phyloP scores from a whole-genome alignment of 1,284 basidiomycete genomes.

The Rhodotorula sp. region DNA sequence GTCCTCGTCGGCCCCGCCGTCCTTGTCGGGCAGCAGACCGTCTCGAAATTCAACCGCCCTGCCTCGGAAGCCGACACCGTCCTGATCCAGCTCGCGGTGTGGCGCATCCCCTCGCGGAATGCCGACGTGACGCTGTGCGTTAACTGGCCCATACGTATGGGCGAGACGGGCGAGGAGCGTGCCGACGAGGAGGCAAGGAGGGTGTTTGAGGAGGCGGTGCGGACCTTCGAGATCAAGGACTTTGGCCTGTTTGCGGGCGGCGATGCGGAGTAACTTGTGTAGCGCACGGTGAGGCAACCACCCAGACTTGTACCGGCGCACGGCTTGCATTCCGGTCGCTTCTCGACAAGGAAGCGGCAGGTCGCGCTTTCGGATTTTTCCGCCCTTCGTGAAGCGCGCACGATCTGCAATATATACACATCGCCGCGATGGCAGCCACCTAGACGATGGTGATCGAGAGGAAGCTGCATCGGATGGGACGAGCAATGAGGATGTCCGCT shows the following conservation, averaged over 20 bases:
- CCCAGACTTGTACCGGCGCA: too few relatives aligned
- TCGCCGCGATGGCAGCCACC: too few relatives aligned
- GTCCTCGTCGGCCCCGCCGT: slow-evolving; percentile 64
- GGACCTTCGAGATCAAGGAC: slow-evolving; percentile 68
- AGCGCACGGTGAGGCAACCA: background rate
- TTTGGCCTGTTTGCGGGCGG: slow-evolving; percentile 70
- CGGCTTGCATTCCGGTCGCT: too few relatives aligned
- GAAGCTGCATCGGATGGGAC: too few relatives aligned
- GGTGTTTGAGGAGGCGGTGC: slow-evolving; percentile 62
- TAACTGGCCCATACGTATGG: slow-evolving; percentile 66
- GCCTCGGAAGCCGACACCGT: slow-evolving; percentile 62
- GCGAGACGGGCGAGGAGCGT: slow-evolving; percentile 54
- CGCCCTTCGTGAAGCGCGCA: too few relatives aligned
- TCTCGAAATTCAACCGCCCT: slow-evolving; percentile 73
- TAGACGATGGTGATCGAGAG: too few relatives aligned
- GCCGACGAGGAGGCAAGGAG: slow-evolving; percentile 45
- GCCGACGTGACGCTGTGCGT: slow-evolving; percentile 79
- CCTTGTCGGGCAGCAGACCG: slow-evolving; percentile 68
- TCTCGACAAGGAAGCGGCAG: too few relatives aligned
- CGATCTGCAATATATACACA: too few relatives aligned
- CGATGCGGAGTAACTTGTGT: background rate
- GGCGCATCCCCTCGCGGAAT: slow-evolving; percentile 59
- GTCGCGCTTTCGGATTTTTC: too few relatives aligned
- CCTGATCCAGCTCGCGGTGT: slow-evolving; percentile 74
- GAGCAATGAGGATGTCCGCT: too few relatives aligned